Conservation (phyloP, 208 protist species). For the Leishmania major region DNA sequence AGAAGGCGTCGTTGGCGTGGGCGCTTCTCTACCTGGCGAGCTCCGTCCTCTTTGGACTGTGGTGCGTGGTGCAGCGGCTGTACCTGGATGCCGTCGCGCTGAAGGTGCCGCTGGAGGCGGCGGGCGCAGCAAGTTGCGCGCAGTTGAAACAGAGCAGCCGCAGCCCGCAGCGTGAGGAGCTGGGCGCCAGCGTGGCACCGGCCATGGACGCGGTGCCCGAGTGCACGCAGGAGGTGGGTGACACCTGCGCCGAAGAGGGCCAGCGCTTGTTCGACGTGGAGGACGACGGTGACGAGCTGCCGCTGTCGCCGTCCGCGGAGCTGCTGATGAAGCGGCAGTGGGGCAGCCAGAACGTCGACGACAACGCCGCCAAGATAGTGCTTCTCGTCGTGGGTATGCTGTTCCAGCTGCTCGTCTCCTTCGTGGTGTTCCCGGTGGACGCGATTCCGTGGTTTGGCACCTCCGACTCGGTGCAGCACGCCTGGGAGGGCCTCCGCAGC, state of each 20-base stretch:
- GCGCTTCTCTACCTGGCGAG: slow-evolving; percentile 75
- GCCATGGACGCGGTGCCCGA: background rate
- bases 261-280: slow-evolving; percentile 14
- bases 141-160: background rate
- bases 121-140: background rate
- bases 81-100: slow-evolving; percentile 73
- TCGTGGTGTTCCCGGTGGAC: slow-evolving; percentile 70
- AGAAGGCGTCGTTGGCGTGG: slow-evolving; percentile 54
- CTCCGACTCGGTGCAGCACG: slow-evolving; percentile 36
- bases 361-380: slow-evolving; percentile 73
- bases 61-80: slow-evolving; percentile 82
- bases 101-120: slow-evolving; percentile 7
- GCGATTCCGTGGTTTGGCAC: slow-evolving; percentile 82
- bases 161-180: background rate
- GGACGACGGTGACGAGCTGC: slow-evolving; percentile 25
- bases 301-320: slow-evolving; percentile 21
- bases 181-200: background rate
- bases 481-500: slow-evolving; percentile 51
- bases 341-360: slow-evolving; percentile 60
- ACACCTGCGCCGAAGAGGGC: slow-evolving; percentile 8
- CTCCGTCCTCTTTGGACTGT: slow-evolving; percentile 73
- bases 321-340: slow-evolving; percentile 51
- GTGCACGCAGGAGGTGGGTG: slow-evolving; percentile 1
- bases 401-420: slow-evolving; percentile 71
- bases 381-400: slow-evolving; percentile 63